Evolutionary conservation across 345 rosid genomes (phyloP).

Genomic region (Lenwebbia sp.): DNA sequence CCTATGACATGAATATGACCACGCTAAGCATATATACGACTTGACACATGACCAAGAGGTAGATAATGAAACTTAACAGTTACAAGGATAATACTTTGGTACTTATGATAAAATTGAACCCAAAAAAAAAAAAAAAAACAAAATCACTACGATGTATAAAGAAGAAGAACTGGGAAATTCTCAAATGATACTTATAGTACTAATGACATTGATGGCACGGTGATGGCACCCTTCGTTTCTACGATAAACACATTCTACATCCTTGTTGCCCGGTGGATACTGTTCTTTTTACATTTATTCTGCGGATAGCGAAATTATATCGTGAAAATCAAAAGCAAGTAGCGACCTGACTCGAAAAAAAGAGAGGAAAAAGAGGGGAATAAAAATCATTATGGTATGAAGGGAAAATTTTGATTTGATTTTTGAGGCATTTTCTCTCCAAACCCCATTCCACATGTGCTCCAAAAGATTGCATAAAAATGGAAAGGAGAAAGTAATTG

Average conservation of each 20-base stretch:
- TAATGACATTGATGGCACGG: neutral
- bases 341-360: neutral
- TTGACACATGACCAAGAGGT: neutral
- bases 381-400: neutral
- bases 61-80: neutral
- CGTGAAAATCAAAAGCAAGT: neutral
- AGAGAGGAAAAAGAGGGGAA: neutral
- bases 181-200: neutral
- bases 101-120: neutral
- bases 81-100: neutral
- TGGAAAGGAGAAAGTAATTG: neutral
- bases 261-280: rapidly evolving
- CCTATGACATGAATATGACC: neutral
- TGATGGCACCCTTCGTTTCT: neutral
- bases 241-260: neutral
- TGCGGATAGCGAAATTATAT: neutral
- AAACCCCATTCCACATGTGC: neutral
- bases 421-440: neutral
- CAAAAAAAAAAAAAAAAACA: neutral
- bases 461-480: neutral
- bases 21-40: neutral
- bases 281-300: neutral
- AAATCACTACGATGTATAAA: neutral
- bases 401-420: neutral
- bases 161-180: neutral